Evolutionary conservation across 352 stramenopile genomes (phyloP), one percentile per base, ranked within the genome.

Genomic region (Globisporangium cederbergense): DNA sequence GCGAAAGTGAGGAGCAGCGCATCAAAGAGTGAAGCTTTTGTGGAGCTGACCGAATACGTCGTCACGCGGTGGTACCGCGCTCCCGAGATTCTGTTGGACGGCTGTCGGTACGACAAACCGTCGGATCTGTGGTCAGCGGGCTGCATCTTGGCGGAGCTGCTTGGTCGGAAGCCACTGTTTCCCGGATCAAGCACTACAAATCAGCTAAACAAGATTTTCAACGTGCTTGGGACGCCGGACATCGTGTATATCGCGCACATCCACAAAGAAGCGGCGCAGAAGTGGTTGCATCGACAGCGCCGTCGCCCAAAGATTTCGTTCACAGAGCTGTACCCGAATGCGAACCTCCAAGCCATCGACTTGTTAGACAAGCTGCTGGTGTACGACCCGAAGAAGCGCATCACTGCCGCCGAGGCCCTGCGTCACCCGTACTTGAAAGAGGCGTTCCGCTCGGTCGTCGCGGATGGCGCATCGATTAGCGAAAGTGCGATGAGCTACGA

Each of bases 191-290:
- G 79, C 63, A 98, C 99, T 59, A 93, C 95, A 25, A 98, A 99
- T 72, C 93, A 99, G 76, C 84, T 99, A 0, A 91, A 95, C 73
- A 98, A 98, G 67, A 98, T 98, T 53, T 98, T 96, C 64, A 93
- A 91, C 54, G 88, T 98, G 46, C 75, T 98, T 8, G 95, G 95
- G 0, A 94, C 90, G 3, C 96, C 96, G 0, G 88, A 89, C 6
- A 73, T 81, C 2, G 62, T 72, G 5, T 92, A 86, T 67, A 78
- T 89, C 8, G 59, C 74, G 0, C 78, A 80, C 1, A 80, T 93
- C 46, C 69, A 90, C 58, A 93, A 93, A 68, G 75, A 89, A 11
- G 75, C 79, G 0, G 83, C 82, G 10, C 81, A 92, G 51, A 81
- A 81, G 43, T 93, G 84, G 82, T 66, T 91, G 10, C 74, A 89